phyloP scores from a whole-genome alignment of 495 filamentous ascomycete species.

The Xylaria castorea region DNA sequence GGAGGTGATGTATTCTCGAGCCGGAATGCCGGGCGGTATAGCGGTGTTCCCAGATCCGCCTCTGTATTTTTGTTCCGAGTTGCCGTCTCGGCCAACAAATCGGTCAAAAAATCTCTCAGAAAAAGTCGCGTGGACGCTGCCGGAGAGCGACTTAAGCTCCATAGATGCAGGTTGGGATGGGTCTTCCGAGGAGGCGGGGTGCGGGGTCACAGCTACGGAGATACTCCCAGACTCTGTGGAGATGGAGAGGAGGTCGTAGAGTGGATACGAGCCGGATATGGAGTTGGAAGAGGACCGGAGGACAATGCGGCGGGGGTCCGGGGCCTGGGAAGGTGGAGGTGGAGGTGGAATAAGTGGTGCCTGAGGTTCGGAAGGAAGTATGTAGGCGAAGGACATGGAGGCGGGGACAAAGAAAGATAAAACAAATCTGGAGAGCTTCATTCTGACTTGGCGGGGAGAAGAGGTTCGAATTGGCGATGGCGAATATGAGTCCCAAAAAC shows the following conservation, averaged over 20 bases:
- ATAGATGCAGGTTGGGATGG: neutral
- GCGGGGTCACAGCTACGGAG: neutral
- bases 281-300: neutral
- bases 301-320: neutral
- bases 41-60: neutral
- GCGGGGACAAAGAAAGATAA: neutral
- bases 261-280: neutral
- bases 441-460: neutral
- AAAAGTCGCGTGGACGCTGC: neutral
- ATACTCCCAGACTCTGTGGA: neutral
- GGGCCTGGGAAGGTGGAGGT: neutral
- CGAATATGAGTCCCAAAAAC: neutral
- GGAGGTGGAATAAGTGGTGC: neutral
- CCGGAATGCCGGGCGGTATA: neutral
- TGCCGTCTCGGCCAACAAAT: neutral
- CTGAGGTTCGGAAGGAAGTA: neutral
- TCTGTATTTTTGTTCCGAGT: neutral
- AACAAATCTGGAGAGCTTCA: neutral
- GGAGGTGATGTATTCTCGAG: constrained; percentile 5
- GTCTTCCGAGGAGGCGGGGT: neutral
- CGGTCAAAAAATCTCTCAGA: neutral
- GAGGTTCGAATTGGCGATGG: neutral
- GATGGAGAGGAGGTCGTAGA: constrained; percentile 7
- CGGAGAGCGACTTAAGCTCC: neutral
- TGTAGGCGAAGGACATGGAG: neutral